phyloP scores from a whole-genome alignment of 768 basidiomycete genomes.

The Xerocomellus dryophilus region DNA sequence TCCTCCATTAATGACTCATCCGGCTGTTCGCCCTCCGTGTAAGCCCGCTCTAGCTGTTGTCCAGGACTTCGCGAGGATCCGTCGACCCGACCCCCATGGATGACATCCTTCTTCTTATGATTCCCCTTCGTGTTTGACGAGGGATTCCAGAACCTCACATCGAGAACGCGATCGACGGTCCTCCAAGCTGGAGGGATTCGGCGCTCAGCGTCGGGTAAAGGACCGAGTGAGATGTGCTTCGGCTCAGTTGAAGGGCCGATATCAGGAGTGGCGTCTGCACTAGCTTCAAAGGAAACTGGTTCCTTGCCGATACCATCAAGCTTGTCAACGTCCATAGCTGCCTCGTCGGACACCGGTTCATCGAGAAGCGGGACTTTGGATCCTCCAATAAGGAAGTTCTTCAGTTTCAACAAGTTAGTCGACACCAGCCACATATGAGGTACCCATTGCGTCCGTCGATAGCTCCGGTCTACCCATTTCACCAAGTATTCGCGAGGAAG shows the following conservation, averaged over 20 bases:
- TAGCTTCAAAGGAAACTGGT: slow-evolving; percentile 40
- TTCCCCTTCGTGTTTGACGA: slow-evolving; percentile 10
- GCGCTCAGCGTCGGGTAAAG: slow-evolving; percentile 67
- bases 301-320: slow-evolving; percentile 21
- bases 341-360: slow-evolving; percentile 36
- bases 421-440: slow-evolving; percentile 88
- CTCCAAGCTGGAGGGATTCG: slow-evolving; percentile 81
- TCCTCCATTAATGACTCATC: slow-evolving; percentile 51
- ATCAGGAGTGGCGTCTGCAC: slow-evolving; percentile 34
- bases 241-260: slow-evolving; percentile 31
- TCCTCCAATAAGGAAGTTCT: slow-evolving; percentile 71
- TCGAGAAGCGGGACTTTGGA: slow-evolving; percentile 64
- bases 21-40: slow-evolving; percentile 64
- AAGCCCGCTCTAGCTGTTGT: slow-evolving; percentile 38
- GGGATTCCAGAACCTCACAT: slow-evolving; percentile 66
- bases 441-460: slow-evolving; percentile 81
- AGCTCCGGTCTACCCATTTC: slow-evolving; percentile 83
- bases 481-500: slow-evolving; percentile 92
- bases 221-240: slow-evolving; percentile 27
- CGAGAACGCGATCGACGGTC: slow-evolving; percentile 88
- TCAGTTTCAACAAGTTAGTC: slow-evolving; percentile 62
- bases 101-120: slow-evolving; percentile 19
- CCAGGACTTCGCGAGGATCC: slow-evolving; percentile 14
- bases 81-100: slow-evolving; percentile 32
- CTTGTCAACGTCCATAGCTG: slow-evolving; percentile 28